Evolutionary conservation across 257 asterid genomes (phyloP).

Genomic region (Forsythia viridissima): DNA sequence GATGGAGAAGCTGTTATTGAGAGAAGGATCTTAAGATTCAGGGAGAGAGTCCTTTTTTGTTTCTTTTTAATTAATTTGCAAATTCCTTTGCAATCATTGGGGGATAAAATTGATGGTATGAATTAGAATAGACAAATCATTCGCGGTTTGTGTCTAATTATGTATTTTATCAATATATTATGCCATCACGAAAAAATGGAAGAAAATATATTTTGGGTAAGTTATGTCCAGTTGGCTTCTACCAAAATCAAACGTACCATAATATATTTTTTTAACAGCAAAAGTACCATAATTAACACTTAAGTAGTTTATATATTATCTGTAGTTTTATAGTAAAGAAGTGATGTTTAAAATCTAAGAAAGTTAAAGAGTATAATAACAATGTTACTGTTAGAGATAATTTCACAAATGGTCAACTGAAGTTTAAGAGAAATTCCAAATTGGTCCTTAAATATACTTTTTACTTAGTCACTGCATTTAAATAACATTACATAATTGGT

Average conservation of each 20-base stretch:
- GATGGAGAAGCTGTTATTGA: neutral
- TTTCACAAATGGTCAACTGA: neutral
- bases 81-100: neutral
- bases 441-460: neutral
- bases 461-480: neutral
- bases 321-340: neutral
- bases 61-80: neutral
- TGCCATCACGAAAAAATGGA: neutral
- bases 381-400: neutral
- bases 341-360: neutral
- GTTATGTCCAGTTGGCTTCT: neutral
- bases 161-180: neutral
- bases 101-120: neutral
- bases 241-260: neutral
- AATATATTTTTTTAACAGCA: too few relatives aligned
- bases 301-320: neutral
- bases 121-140: neutral
- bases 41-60: neutral
- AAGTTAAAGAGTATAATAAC: neutral
- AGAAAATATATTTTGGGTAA: neutral
- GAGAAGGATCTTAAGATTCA: neutral
- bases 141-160: neutral
- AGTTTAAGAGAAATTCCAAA: neutral
- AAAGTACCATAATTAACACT: neutral
- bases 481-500: slow-evolving; percentile 23